These are phyloP conservation scores for Neonectria punicea DNA, from an alignment of 2,329 filamentous ascomycete species.

Conservation along the genomic window DNA sequence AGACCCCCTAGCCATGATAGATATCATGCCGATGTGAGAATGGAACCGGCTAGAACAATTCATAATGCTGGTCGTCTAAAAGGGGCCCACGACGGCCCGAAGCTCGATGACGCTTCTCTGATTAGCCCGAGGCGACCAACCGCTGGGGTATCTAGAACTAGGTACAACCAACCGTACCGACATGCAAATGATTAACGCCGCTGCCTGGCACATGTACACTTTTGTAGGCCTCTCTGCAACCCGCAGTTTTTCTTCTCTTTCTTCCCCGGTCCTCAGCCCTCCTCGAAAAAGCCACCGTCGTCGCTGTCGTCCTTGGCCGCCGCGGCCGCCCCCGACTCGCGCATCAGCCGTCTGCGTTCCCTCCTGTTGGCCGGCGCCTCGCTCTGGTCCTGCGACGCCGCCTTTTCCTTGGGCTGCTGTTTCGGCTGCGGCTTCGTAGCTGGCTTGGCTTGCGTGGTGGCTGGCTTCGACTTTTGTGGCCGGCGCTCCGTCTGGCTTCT, in stretches of 20 bases:
- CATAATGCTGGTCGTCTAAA: not conserved
- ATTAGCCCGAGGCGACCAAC: constrained; percentile 20
- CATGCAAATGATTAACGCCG: constrained; percentile 19
- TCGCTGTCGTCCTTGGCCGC: constrained; percentile 57
- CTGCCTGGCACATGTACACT: constrained; percentile 5
- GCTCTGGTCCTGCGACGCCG: constrained; percentile 26
- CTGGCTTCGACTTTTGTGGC: constrained; percentile 31
- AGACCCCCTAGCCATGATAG: not conserved
- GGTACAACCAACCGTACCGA: constrained; percentile 18
- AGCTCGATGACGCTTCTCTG: constrained; percentile 13
- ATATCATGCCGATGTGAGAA: not conserved
- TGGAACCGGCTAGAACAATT: not conserved
- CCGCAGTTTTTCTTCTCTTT: constrained; percentile 5
- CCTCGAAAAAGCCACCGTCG: constrained; percentile 69
- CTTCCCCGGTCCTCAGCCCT: constrained; percentile 19
- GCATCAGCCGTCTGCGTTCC: constrained; percentile 50
- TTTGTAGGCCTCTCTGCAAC: constrained; percentile 6
- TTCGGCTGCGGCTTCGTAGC: constrained; percentile 33
- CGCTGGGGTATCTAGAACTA: constrained; percentile 29
- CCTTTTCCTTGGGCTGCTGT: constrained; percentile 31
- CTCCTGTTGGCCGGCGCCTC: constrained; percentile 47
- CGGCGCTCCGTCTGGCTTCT: constrained; percentile 24
- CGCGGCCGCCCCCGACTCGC: constrained; percentile 43
- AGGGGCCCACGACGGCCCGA: not conserved
- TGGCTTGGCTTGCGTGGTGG: constrained; percentile 32